Evolutionary conservation across 495 filamentous ascomycete genomes (phyloP), one percentile per base, ranked within the genome.

Genomic region (Mycothermus thermophilus): DNA sequence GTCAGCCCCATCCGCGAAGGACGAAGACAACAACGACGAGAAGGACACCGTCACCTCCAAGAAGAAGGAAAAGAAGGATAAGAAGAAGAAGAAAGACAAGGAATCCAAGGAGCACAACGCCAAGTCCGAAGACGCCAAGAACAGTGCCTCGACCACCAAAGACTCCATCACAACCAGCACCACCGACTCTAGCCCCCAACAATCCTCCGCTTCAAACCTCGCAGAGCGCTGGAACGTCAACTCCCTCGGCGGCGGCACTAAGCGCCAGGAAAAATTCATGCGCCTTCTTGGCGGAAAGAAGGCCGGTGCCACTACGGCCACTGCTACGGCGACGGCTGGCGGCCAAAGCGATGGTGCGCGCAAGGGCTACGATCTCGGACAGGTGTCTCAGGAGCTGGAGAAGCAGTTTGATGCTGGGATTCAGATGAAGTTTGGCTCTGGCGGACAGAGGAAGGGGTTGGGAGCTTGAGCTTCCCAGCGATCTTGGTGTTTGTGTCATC

Each of bases 391-490:
- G 21, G 72, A 75, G 30, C 56, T 78, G 8, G 70, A 77, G 47
- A 64, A 59, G 34, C 74, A 76, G 42, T 77, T 70, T 37, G 59
- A 69, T 25, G 52, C 55, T 4, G 67, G 74, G n/a, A 68, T 75
- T 40, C 60, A 55, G 37, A 64, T 71, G 58, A 77, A 75, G 55
- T 59, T 67, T 20, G 71, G 71, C 34, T 47, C 54, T 2, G 60
- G 60, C 8, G 58, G 58, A 1, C 67, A 71, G 43, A 59, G 60
- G 38, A 60, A 57, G 25, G 72, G 72, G 0, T 54, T 77, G 24
- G 74, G 74, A 32, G 68, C 66, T 24, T 74, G 39, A 46, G n/a
- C n/a, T n/a, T n/a, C n/a, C n/a, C n/a, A n/a, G n/a, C n/a, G n/a
- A n/a, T n/a, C n/a, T n/a, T n/a, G n/a, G n/a, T n/a, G n/a, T n/a